phyloP scores from a whole-genome alignment of 139 green algal species.

The Picochlorum sp. region DNA sequence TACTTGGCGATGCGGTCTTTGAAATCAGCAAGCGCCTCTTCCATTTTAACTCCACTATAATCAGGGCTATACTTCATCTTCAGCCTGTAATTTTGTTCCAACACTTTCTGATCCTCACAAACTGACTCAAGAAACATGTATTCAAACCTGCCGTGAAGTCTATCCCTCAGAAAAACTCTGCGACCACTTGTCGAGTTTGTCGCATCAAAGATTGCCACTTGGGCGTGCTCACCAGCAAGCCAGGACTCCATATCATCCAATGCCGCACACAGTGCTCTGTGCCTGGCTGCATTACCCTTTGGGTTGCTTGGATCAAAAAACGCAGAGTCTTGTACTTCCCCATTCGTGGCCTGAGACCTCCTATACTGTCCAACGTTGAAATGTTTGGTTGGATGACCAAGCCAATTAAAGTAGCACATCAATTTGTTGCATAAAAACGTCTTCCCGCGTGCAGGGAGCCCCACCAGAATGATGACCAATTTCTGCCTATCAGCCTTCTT shows the following conservation, averaged over 20 bases:
- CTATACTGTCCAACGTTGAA: slow-evolving; percentile 96
- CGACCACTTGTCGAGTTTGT: slow-evolving; percentile 85
- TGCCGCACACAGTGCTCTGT: slow-evolving; percentile 65
- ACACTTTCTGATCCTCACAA: slow-evolving; percentile 70
- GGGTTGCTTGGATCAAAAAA: slow-evolving; percentile 82
- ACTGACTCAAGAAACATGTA: slow-evolving; percentile 95
- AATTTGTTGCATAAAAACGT: slow-evolving; percentile 93
- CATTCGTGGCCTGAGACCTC: slow-evolving; percentile 37
- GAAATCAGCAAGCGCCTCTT: slow-evolving; percentile 69
- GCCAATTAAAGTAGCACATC: slow-evolving; percentile 75
- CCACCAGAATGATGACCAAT: slow-evolving; percentile 81
- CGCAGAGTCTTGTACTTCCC: slow-evolving; percentile 55
- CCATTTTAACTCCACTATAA: slow-evolving; percentile 62
- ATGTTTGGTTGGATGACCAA: slow-evolving; percentile 83
- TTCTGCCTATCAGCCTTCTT: slow-evolving; percentile 54
- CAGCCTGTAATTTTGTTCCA: slow-evolving; percentile 83
- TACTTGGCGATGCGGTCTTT: slow-evolving; percentile 75
- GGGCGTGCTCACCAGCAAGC: slow-evolving; percentile 34
- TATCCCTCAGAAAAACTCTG: slow-evolving; percentile 51
- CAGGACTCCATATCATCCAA: slow-evolving; percentile 81
- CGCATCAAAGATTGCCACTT: slow-evolving; percentile 90
- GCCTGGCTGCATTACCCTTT: slow-evolving; percentile 57
- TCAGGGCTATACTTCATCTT: slow-evolving; percentile 85
- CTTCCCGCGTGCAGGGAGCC: slow-evolving; percentile 83
- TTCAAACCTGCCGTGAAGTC: slow-evolving; percentile 69